Conservation (phyloP, 2,329 filamentous ascomycete genomes). For the Lasiodiplodia citricola region DNA sequence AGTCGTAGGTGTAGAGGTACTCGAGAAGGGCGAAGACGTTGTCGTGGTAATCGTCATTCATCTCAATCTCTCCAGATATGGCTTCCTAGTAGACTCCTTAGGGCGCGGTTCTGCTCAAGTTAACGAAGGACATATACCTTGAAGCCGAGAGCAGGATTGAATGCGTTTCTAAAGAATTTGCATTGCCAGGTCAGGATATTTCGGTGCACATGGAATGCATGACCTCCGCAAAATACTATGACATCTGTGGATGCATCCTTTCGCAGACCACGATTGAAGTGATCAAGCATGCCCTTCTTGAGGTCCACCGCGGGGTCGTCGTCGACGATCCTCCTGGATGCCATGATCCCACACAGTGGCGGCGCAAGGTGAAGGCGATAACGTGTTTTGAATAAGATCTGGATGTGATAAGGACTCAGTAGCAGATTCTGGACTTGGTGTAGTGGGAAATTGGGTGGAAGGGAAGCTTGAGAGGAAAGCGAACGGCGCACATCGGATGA, state of each 20-base stretch:
- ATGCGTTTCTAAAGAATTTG: background rate
- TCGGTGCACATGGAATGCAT: background rate
- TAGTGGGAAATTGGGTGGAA: background rate
- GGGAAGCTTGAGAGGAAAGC: background rate
- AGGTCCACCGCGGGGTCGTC: background rate
- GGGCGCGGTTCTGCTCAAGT: background rate
- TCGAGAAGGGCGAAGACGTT: background rate
- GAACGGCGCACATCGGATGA: background rate
- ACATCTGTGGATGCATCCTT: background rate
- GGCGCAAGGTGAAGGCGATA: background rate
- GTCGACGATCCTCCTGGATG: background rate
- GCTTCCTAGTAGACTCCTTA: background rate
- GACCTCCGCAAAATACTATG: background rate
- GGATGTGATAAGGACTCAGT: background rate
- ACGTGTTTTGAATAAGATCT: background rate
- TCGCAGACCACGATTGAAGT: background rate
- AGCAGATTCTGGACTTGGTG: background rate
- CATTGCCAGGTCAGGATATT: constrained; percentile 1
- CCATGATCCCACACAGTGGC: background rate
- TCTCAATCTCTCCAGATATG: background rate
- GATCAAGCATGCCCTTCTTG: background rate
- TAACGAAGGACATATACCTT: background rate
- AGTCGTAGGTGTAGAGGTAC: background rate
- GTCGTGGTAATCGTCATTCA: background rate
- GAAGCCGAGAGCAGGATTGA: background rate